Evolutionary conservation across 176 grass and related monocot species (phyloP).

Genomic region (Oryza meyeriana): DNA sequence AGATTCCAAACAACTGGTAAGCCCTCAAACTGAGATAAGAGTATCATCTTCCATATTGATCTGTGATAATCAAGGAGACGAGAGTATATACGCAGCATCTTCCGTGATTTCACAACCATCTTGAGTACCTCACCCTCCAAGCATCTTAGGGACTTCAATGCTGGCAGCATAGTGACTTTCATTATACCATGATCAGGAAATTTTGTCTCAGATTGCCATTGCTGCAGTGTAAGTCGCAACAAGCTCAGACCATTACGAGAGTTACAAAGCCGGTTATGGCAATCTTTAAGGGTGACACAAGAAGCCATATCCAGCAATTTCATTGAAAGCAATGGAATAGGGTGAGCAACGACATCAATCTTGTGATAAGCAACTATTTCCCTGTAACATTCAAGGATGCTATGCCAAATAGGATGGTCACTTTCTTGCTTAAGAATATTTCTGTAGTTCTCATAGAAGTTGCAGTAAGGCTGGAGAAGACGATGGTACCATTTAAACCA

Average conservation of each 20-base stretch:
- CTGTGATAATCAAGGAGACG: constrained; percentile 76
- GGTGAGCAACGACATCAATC: constrained; percentile 45
- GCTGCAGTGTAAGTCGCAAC: constrained; percentile 59
- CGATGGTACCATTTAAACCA: constrained; percentile 70
- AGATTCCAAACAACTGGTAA: constrained; percentile 70
- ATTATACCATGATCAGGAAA: constrained; percentile 40
- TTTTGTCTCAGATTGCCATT: constrained; percentile 65
- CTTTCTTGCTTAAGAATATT: constrained; percentile 56
- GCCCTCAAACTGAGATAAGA: constrained; percentile 58
- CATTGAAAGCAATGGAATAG: constrained; percentile 60
- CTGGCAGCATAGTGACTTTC: constrained; percentile 34
- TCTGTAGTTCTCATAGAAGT: constrained; percentile 54
- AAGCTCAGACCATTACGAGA: constrained; percentile 55
- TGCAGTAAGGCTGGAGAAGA: constrained; percentile 58
- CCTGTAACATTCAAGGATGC: constrained; percentile 50
- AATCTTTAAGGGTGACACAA: constrained; percentile 45
- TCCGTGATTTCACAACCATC: constrained; percentile 39
- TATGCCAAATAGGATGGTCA: constrained; percentile 72
- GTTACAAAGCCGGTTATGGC: constrained; percentile 27
- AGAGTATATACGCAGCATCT: constrained; percentile 53
- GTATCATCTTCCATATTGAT: constrained; percentile 70
- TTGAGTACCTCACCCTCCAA: constrained; percentile 67
- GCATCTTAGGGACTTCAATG: constrained; percentile 56
- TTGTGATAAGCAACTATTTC: constrained; percentile 60
- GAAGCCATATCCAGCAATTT: constrained; percentile 54